Conservation (phyloP, 768 basidiomycete genomes). For the Jaapia argillacea region DNA sequence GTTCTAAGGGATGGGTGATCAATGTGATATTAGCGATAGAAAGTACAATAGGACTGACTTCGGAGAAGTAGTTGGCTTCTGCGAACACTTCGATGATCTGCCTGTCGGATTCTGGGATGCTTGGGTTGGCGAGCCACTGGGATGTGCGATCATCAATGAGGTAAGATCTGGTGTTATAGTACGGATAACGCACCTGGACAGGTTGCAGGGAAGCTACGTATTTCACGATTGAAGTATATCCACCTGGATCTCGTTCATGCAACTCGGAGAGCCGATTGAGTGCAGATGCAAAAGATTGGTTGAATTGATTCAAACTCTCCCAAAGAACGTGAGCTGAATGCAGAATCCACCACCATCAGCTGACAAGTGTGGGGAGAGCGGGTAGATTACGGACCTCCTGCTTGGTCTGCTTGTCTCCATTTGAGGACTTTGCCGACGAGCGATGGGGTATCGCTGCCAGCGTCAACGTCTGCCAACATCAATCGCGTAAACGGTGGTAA, state of each 20-base stretch:
- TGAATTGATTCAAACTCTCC: constrained; percentile 52
- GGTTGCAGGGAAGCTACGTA: constrained; percentile 52
- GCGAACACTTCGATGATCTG: constrained; percentile 45
- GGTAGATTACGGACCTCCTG: constrained; percentile 32
- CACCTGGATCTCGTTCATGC: constrained; percentile 32
- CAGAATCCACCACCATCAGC: constrained; percentile 2
- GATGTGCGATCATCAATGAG: not conserved
- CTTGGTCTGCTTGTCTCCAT: constrained; percentile 66
- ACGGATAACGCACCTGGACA: constrained; percentile 32
- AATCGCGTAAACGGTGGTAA: constrained; percentile 80
- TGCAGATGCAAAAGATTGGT: constrained; percentile 45
- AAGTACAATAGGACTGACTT: constrained; percentile 29
- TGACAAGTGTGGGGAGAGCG: not conserved
- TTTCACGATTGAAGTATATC: constrained; percentile 49
- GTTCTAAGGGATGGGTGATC: constrained; percentile 28
- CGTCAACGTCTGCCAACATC: constrained; percentile 92
- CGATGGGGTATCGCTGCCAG: constrained; percentile 92
- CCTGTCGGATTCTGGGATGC: constrained; percentile 31
- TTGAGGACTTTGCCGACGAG: constrained; percentile 85
- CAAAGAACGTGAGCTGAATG: constrained; percentile 51
- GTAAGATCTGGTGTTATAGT: not conserved
- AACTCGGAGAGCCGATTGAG: constrained; percentile 42
- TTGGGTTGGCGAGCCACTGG: constrained; percentile 55
- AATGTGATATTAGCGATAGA: constrained; percentile 3
- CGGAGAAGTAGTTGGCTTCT: constrained; percentile 42